Evolutionary conservation across 1,284 basidiomycete genomes (phyloP).

Genomic region (Cutaneotrichosporon spelunceum): DNA sequence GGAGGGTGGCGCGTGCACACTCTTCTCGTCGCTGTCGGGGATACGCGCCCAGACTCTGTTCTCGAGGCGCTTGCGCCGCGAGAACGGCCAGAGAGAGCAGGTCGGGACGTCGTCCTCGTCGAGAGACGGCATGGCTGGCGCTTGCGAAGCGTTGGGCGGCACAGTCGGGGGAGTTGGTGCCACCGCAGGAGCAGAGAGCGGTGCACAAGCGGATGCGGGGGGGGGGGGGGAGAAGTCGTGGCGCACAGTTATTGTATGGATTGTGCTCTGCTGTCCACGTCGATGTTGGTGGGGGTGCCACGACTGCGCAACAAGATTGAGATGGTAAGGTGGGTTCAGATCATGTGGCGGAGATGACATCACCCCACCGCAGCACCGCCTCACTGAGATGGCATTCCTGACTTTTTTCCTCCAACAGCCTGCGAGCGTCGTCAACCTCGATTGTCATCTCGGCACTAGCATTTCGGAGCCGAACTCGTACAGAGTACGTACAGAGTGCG

Average conservation of each 20-base stretch:
- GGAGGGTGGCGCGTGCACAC: neutral
- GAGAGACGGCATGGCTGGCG: neutral
- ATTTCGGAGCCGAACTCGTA: neutral
- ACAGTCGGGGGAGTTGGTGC: neutral
- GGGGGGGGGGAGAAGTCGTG: neutral
- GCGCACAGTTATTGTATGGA: neutral
- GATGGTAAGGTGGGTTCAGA: neutral
- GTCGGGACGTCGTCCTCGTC: neutral
- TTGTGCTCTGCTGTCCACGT: neutral
- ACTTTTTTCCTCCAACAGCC: neutral
- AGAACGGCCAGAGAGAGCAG: slow-evolving; percentile 2
- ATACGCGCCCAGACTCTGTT: neutral
- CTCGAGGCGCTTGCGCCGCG: neutral
- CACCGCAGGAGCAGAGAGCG: neutral
- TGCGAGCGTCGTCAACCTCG: neutral
- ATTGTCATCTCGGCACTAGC: neutral
- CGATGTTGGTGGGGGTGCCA: neutral
- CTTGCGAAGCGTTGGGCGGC: neutral
- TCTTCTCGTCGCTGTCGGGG: neutral
- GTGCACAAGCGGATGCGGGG: neutral
- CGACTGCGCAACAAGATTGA: neutral
- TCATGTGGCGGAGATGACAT: neutral
- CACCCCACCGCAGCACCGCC: neutral
- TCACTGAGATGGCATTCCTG: neutral
- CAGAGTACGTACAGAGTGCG: neutral